phyloP scores from a whole-genome alignment of 345 rosid genomes.

The Raphanus raphanistrum region DNA sequence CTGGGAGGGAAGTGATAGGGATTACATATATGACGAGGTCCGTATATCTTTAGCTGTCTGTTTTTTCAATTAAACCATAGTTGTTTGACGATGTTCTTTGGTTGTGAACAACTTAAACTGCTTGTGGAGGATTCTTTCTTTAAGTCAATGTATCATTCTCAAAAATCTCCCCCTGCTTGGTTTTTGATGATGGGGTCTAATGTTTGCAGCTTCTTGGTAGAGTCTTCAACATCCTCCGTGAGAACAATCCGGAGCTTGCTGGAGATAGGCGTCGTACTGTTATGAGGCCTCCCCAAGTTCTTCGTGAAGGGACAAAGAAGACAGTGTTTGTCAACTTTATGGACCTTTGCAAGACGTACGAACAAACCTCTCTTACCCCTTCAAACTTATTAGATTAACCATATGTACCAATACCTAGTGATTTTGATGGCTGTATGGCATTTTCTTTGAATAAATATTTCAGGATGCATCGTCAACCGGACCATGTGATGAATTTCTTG shows the following conservation, averaged over 20 bases:
- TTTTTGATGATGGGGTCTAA: neutral
- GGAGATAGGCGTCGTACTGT: conserved; percentile 86
- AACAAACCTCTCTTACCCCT: neutral
- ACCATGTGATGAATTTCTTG: conserved; percentile 78
- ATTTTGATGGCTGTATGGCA: neutral
- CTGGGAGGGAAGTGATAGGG: conserved; percentile 87
- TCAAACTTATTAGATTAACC: neutral
- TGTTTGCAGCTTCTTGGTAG: conserved; percentile 70
- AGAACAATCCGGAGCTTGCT: conserved; percentile 81
- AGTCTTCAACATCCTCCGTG: conserved; percentile 72
- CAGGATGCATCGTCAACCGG: conserved; percentile 88
- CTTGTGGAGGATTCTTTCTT: neutral
- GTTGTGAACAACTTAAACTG: neutral
- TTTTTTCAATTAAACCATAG: neutral
- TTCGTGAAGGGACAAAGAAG: conserved; percentile 92
- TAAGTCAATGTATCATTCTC: neutral
- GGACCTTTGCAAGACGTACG: conserved; percentile 91
- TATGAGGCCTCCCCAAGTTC: conserved; percentile 93
- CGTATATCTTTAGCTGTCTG: neutral
- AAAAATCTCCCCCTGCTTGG: neutral
- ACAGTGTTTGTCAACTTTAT: conserved; percentile 86
- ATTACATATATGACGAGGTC: conserved; percentile 80
- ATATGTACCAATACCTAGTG: neutral
- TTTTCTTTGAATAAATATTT: neutral
- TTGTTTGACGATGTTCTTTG: neutral